Evolutionary conservation across 768 basidiomycete genomes (phyloP), one percentile per base, ranked within the genome.

Genomic region (Neoboletus magnificus): DNA sequence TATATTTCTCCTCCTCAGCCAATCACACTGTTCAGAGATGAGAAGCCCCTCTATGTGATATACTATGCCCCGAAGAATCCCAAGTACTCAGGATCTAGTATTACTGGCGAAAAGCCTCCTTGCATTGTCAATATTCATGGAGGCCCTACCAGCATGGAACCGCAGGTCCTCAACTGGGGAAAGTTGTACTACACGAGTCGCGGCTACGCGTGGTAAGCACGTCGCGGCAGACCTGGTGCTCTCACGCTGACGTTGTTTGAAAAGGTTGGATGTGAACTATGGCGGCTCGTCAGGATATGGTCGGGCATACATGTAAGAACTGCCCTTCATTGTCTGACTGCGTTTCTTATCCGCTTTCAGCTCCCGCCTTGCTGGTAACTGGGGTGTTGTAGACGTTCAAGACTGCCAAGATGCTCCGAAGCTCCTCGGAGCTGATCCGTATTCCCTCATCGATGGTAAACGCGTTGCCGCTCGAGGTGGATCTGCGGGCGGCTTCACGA

Each of bases 201-300:
- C 5, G 87, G 88, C 27, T 91, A 80, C 73, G 86, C 78, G n/a
- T 89, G 86, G 88, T 87, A 60, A 50, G 74, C 54, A 36, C 10
- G 6, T n/a, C 32, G 11, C 7, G 27, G 33, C 39, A 8, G 20
- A 11, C 16, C 12, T 16, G 10, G 16, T 12, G 32, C 22, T 20
- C n/a, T n/a, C 22, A 2, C 50, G 40, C 32, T 52, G 27, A 55
- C 7, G 20, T 10, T 39, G 13, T 22, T 43, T 11, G 25, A 16
- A 40, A 37, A 83, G 87, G 81, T 61, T 88, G 35, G 86, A 87
- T 51, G 87, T 93, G 41, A 86, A 92, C 62, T 87, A 90, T 56
- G 80, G 87, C 2, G 91, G 90, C 1, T 88, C 86, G 0, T 82
- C 82, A 6, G 85, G 89, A 0, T 90, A 85, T 62, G 91, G 91